Percentiles rank a stretch among this genome's conserved stretches.
phyloP scores from a whole-genome alignment of 164 flowering plant genomes.

The Nelumbo lutea region DNA sequence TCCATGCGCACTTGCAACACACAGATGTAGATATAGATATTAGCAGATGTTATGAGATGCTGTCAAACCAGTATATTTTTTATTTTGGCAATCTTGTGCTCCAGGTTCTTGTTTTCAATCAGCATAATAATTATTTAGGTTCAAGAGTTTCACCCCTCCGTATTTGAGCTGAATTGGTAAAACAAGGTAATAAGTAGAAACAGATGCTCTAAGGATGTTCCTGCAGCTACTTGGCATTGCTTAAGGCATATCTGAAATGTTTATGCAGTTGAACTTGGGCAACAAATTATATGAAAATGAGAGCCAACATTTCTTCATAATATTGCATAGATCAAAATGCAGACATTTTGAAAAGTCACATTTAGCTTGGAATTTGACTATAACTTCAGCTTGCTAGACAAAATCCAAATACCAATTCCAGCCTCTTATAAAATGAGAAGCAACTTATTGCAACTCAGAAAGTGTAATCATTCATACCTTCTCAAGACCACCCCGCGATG shows the following conservation, averaged over 20 bases:
- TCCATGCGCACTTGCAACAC: too few species aligned
- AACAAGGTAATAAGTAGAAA: too few species aligned
- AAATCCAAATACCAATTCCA: not conserved
- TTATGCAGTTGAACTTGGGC: not conserved
- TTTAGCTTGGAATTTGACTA: not conserved
- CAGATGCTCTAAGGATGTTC: not conserved
- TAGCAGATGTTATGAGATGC: too few species aligned
- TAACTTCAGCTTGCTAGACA: not conserved
- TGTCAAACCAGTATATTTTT: too few species aligned
- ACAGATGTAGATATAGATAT: too few species aligned
- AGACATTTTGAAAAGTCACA: not conserved
- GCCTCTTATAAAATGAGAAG: not conserved
- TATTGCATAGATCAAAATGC: not conserved
- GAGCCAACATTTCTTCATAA: not conserved
- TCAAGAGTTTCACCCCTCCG: too few species aligned
- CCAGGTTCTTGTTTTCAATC: too few species aligned
- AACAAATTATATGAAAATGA: not conserved
- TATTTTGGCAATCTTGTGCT: too few species aligned
- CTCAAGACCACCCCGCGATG: constrained; percentile 82
- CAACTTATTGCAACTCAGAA: not conserved
- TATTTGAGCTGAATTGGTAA: too few species aligned
- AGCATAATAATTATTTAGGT: too few species aligned
- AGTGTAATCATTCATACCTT: constrained; percentile 37
- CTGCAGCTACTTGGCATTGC: not conserved
- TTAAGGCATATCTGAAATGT: not conserved